These are phyloP conservation scores for Phalaenopsis aphrodite DNA, from an alignment of 106 monocot genomes.

Conservation along the genomic window DNA sequence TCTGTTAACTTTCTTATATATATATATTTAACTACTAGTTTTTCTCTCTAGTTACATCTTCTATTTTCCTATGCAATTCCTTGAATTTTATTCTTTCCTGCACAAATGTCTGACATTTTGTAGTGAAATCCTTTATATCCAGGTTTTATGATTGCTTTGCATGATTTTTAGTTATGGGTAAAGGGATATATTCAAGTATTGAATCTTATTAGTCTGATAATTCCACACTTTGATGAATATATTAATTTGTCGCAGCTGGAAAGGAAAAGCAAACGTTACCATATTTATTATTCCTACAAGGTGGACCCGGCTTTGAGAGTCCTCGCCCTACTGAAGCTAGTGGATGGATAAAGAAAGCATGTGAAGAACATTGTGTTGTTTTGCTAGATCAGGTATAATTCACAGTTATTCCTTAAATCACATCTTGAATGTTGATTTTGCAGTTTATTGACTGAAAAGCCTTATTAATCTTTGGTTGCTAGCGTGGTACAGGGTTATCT, in stretches of 20 bases:
- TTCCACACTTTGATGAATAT: neutral
- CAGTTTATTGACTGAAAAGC: neutral
- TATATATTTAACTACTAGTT: neutral
- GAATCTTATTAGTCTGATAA: neutral
- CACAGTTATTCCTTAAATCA: neutral
- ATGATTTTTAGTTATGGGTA: neutral
- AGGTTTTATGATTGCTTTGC: neutral
- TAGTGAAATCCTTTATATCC: neutral
- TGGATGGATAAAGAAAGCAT: constrained; percentile 95
- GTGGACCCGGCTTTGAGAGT: constrained; percentile 94
- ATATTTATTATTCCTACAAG: constrained; percentile 82
- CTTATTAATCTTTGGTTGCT: constrained; percentile 14
- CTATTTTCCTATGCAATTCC: neutral
- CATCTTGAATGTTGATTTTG: neutral
- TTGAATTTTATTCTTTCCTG: neutral
- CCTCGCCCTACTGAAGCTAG: constrained; percentile 83
- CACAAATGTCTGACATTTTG: neutral
- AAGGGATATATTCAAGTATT: neutral
- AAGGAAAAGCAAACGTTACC: constrained; percentile 67
- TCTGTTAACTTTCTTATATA: too few relatives aligned
- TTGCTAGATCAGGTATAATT: constrained; percentile 71
- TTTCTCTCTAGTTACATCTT: neutral
- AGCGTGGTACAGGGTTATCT: constrained; percentile 97
- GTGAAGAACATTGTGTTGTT: constrained; percentile 80
- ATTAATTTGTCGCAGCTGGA: constrained; percentile 41